Evolutionary conservation across 805 yeast genomes (phyloP).

Genomic region (Sungouiella thailandica): DNA sequence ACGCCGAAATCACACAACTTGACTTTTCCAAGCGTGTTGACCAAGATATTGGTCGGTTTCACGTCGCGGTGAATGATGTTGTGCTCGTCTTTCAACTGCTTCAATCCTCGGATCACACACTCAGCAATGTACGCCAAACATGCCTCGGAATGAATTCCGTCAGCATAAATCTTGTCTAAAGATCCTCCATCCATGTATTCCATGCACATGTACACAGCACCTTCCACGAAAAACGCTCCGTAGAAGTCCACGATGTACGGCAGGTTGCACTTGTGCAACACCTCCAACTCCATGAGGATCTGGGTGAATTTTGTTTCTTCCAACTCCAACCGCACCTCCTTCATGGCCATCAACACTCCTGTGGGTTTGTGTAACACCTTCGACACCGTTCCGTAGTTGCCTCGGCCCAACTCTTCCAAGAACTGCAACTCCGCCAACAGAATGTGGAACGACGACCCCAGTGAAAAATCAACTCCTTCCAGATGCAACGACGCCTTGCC

Average conservation of each 20-base stretch:
- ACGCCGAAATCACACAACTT: slow-evolving; percentile 97
- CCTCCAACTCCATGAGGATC: slow-evolving; percentile 92
- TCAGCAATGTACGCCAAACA: slow-evolving; percentile 76
- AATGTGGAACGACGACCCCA: slow-evolving; percentile 83
- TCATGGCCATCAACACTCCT: slow-evolving; percentile 92
- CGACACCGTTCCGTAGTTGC: slow-evolving; percentile 94
- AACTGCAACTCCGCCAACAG: slow-evolving; percentile 79
- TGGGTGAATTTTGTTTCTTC: slow-evolving; percentile 94
- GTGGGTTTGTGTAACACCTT: slow-evolving; percentile 93
- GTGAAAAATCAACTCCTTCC: slow-evolving; percentile 83
- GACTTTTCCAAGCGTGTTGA: slow-evolving; percentile 77
- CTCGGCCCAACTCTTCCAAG: slow-evolving; percentile 86
- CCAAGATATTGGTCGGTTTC: slow-evolving; percentile 90
- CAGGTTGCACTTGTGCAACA: slow-evolving; percentile 84
- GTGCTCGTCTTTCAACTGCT: slow-evolving; percentile 80
- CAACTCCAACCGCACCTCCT: slow-evolving; percentile 87
- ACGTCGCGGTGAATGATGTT: slow-evolving; percentile 95
- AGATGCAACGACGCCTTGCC: slow-evolving; percentile 93
- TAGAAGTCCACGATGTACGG: slow-evolving; percentile 93
- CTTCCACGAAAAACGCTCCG: slow-evolving; percentile 96
- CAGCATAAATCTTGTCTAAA: slow-evolving; percentile 74
- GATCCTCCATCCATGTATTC: slow-evolving; percentile 98
- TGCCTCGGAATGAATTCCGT: slow-evolving; percentile 60
- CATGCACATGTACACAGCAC: slow-evolving; percentile 97
- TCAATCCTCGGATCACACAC: slow-evolving; percentile 75